These are phyloP conservation scores for Setaria italica DNA, from an alignment of 202 grass and related monocot genomes.

Conservation along the genomic window DNA sequence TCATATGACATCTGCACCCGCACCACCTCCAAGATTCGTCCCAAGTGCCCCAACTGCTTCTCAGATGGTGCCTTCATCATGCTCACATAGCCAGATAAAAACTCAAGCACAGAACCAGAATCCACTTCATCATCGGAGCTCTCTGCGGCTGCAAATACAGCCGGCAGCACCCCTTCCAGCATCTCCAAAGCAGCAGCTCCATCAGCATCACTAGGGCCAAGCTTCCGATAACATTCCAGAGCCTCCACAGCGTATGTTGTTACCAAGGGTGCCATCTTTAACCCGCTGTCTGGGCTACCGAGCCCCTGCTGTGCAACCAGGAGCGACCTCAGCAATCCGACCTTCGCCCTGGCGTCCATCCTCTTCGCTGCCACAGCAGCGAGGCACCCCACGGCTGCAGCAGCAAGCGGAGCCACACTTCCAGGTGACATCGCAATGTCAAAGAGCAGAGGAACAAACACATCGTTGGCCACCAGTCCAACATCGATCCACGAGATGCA, in stretches of 20 bases:
- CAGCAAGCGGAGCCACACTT: slow-evolving; percentile 56
- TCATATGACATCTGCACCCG: slow-evolving; percentile 80
- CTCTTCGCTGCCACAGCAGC: slow-evolving; percentile 78
- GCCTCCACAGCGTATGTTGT: slow-evolving; percentile 73
- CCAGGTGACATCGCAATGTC: slow-evolving; percentile 72
- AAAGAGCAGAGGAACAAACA: slow-evolving; percentile 87
- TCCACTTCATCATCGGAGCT: slow-evolving; percentile 69
- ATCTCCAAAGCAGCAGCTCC: slow-evolving; percentile 64
- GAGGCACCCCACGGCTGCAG: slow-evolving; percentile 71
- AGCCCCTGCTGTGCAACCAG: slow-evolving; percentile 56
- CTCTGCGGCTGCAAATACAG: slow-evolving; percentile 78
- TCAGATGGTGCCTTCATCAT: slow-evolving; percentile 76
- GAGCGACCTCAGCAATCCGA: slow-evolving; percentile 74
- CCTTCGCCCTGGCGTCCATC: slow-evolving; percentile 81
- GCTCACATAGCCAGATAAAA: slow-evolving; percentile 81
- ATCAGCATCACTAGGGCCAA: slow-evolving; percentile 65
- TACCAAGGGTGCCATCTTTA: slow-evolving; percentile 72
- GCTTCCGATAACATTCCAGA: slow-evolving; percentile 77
- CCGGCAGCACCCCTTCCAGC: slow-evolving; percentile 80
- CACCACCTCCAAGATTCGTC: slow-evolving; percentile 79
- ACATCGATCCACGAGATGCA: slow-evolving; percentile 97
- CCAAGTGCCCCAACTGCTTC: slow-evolving; percentile 74
- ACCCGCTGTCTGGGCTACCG: slow-evolving; percentile 58
- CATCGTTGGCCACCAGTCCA: slow-evolving; percentile 77
- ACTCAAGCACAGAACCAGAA: slow-evolving; percentile 73